Evolutionary conservation across 176 grass and related monocot genomes (phyloP), one percentile per base, ranked within the genome.

Genomic region (Oryza coarctata): DNA sequence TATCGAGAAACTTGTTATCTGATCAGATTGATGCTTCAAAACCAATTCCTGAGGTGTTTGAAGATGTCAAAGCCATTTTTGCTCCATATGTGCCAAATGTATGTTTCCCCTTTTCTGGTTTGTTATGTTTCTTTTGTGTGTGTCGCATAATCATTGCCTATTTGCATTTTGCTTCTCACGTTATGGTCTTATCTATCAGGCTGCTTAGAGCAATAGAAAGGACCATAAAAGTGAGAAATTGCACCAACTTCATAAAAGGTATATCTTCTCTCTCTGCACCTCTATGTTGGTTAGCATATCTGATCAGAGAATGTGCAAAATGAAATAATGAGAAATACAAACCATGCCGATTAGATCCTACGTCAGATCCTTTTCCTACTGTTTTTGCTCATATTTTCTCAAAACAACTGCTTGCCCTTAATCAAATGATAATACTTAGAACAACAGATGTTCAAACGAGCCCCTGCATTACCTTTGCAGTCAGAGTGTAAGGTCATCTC

Each of bases 41-140:
- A 85, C 82, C 87, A 81, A 87, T 94, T 82, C 20, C 87, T 76
- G 92, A 91, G 75, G 92, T 94, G 62, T 94, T 94, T 64, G 92
- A 92, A 61, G 89, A 91, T 12, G 89, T 94, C 30, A 92, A 91
- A 81, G 74, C 44, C 11, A 92, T 94, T 83, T 94, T 94, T 69
- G 79, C 89, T 52, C 64, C 87, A 38, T 88, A 83, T 73, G 26
- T 25, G 67, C 25, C 43, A 38, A 89, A 94, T 87, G 92, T 94
- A 80, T 89, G 45, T 70, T 61, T 60, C 9, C 55, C 9, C 26
- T 40, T 52, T 17, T 39, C 69, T 35, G 6, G 30, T 4, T 63
- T 82, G 63, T 68, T 4, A 68, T 7, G 44, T 2, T 45, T 20
- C 3, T 63, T 79, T 45, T 79, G 66, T 20, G 49, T n/a, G 70